Evolutionary conservation across 208 protist genomes (phyloP), one percentile per base, ranked within the genome.

Genomic region (Tritrichomonas foetus): DNA sequence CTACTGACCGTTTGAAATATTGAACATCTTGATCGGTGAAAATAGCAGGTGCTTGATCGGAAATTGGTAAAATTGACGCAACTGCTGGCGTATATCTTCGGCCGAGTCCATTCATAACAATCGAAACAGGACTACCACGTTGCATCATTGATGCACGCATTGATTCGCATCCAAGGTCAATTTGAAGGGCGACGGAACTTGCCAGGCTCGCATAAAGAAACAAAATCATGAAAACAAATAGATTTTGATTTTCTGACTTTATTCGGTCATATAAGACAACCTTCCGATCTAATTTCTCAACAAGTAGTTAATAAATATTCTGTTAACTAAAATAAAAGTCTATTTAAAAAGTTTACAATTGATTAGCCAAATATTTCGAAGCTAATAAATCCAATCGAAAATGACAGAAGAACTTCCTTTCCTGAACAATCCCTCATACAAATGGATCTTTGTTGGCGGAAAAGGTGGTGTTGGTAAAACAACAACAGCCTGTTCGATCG

Each of bases 381-480:
- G n/a, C n/a, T n/a, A n/a, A n/a, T n/a, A n/a, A n/a, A n/a, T n/a
- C n/a, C n/a, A n/a, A n/a, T n/a, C n/a, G n/a, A n/a, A n/a, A n/a
- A n/a, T n/a, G n/a, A n/a, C n/a, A n/a, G 74, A 89, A 3, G 47
- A 89, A 39, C 30, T 89, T 22, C 78, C 78, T 39, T 57, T 55
- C 57, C 39, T 89, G n/a, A 49, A 89, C 30, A 11, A 41, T 36
- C 78, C 78, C 25, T n/a, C 89, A 30, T 93, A 72, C 41, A 94
- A 80, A 39, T 94, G 93, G 93, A 80, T 94, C 36, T 94, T 94
- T 94, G 93, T 94, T 80, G 93, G 93, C 22, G 93, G 93, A 33
- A 94, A 94, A 82, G 93, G 93, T 61, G 93, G 93, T 80, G 93
- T 94, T 22, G 93, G 93, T 30, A 94, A 94, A 53, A 94, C 93